These are phyloP conservation scores for Colletotrichum scovillei DNA, from an alignment of 2,329 filamentous ascomycete species.

Conservation along the genomic window DNA sequence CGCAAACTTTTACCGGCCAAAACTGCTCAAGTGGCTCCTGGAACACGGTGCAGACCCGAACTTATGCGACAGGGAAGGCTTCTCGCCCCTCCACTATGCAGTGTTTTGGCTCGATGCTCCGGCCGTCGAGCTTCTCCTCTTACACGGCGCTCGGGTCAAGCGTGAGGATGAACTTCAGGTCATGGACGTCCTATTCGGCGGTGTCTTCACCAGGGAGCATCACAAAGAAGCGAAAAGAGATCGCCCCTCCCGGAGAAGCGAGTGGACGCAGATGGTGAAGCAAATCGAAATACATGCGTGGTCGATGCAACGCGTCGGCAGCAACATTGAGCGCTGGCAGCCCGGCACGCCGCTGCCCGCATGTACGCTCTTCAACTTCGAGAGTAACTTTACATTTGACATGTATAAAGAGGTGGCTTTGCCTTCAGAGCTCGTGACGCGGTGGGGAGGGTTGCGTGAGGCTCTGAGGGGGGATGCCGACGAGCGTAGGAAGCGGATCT, in stretches of 20 bases:
- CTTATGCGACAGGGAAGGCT: conserved; percentile 12
- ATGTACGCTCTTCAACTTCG: background rate
- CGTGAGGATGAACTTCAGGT: background rate
- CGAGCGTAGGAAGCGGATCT: background rate
- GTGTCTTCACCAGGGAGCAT: background rate
- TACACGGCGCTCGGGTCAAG: background rate
- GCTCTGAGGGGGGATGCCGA: background rate
- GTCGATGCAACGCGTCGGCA: background rate
- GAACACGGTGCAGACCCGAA: conserved; percentile 20
- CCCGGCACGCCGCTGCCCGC: background rate
- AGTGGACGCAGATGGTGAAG: background rate
- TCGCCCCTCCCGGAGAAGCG: too few species aligned
- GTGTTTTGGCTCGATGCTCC: conserved; percentile 22
- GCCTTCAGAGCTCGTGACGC: background rate
- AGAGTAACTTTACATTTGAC: background rate
- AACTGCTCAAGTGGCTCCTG: conserved; percentile 20
- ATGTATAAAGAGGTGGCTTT: background rate
- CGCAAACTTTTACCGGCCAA: conserved; percentile 13
- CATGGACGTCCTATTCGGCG: background rate
- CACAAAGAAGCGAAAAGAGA: background rate
- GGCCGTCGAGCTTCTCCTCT: conserved; percentile 10
- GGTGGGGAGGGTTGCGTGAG: background rate
- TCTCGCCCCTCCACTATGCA: conserved; percentile 20
- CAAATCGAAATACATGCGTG: too few species aligned
- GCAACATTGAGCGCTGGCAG: background rate